These are phyloP conservation scores for Tuber calosporum DNA, from an alignment of 495 filamentous ascomycete species.

Conservation along the genomic window DNA sequence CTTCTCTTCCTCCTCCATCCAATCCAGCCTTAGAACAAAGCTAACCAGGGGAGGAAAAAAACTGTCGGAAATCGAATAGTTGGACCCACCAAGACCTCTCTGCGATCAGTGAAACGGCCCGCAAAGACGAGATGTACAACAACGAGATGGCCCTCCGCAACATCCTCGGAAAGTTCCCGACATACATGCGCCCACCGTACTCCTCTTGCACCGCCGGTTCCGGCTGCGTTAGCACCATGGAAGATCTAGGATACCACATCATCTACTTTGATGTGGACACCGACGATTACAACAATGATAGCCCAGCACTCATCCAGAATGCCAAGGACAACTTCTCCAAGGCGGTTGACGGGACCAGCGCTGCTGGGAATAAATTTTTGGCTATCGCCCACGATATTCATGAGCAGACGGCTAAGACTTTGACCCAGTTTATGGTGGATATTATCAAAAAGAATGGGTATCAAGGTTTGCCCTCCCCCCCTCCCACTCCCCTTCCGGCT, in stretches of 20 bases:
- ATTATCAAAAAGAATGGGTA: constrained; percentile 5
- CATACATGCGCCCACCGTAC: constrained; percentile 48
- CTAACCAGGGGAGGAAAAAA: constrained; percentile 27
- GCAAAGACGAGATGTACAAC: constrained; percentile 37
- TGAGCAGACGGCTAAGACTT: constrained; percentile 1
- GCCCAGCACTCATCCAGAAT: constrained; percentile 21
- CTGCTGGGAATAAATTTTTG: constrained; percentile 7
- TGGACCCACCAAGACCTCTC: constrained; percentile 46
- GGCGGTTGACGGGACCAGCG: not conserved
- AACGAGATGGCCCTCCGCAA: constrained; percentile 39
- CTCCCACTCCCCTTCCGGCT: not conserved
- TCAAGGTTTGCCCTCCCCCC: constrained; percentile 13
- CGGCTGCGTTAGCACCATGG: constrained; percentile 39
- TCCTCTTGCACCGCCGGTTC: constrained; percentile 34
- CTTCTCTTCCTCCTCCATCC: not conserved
- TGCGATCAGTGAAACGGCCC: constrained; percentile 6
- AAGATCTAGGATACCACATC: constrained; percentile 44
- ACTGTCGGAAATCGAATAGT: not conserved
- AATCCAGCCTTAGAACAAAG: constrained; percentile 5
- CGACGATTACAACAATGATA: constrained; percentile 44
- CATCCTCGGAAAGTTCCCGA: constrained; percentile 44
- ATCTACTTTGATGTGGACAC: constrained; percentile 47
- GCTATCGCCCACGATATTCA: constrained; percentile 35
- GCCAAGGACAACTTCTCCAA: constrained; percentile 37
- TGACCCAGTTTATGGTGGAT: constrained; percentile 17